Evolutionary conservation across 1,284 basidiomycete species (phyloP).

Genomic region (Apiotrichum domesticum): DNA sequence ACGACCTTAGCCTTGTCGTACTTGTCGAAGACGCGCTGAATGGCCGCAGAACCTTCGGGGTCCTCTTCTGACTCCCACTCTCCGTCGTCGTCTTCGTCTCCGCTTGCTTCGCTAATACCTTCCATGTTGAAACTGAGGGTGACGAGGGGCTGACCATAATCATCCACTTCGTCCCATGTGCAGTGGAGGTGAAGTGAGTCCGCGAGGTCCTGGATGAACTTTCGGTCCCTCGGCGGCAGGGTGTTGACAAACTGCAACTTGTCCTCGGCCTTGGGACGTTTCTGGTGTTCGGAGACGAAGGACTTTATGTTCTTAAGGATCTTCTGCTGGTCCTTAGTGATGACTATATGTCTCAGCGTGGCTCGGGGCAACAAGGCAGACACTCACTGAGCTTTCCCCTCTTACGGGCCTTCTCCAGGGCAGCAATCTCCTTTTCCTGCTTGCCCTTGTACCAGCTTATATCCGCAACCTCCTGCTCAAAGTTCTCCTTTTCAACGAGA

Average conservation of each 20-base stretch:
- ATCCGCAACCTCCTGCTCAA: constrained; percentile 85
- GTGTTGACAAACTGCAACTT: constrained; percentile 65
- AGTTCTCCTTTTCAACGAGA: constrained; percentile 78
- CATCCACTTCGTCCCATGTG: constrained; percentile 85
- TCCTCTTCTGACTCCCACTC: constrained; percentile 49
- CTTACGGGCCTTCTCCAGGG: constrained; percentile 47
- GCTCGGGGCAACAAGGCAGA: too few relatives aligned
- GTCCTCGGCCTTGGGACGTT: constrained; percentile 47
- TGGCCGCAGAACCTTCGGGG: constrained; percentile 60
- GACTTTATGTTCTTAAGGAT: constrained; percentile 69
- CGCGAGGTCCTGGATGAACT: constrained; percentile 68
- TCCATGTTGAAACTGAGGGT: constrained; percentile 55
- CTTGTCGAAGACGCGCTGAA: constrained; percentile 77
- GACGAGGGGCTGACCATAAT: constrained; percentile 58
- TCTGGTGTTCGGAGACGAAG: constrained; percentile 59
- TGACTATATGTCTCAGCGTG: constrained; percentile 49
- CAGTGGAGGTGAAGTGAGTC: constrained; percentile 67
- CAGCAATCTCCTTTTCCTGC: constrained; percentile 63
- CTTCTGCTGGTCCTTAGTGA: constrained; percentile 65
- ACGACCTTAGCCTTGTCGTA: constrained; percentile 77
- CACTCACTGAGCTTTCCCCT: constrained; percentile 41
- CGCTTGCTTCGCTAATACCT: constrained; percentile 31
- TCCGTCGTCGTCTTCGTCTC: constrained; percentile 26
- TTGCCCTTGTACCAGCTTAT: constrained; percentile 85
- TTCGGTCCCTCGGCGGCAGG: constrained; percentile 68